A percentile compares a stretch with the other conserved stretches of the same genome.
Conservation (phyloP, 139 green algal genomes). For the Desmodesmus armatus region DNA sequence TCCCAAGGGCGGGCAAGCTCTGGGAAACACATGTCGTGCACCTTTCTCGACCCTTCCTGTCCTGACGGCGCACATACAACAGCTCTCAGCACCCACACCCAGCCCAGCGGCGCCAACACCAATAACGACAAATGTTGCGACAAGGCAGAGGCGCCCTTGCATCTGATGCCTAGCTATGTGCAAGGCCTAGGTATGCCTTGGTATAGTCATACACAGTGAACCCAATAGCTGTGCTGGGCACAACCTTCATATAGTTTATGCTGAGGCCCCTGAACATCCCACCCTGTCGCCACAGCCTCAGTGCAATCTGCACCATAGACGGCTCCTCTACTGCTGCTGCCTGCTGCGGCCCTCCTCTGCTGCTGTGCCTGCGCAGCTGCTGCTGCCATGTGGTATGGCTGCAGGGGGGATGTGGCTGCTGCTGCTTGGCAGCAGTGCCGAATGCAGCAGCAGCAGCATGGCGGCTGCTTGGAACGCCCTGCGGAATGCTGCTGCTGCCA, state of each 20-base stretch:
- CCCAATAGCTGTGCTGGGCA: constrained; percentile 92
- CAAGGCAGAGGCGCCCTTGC: too few species aligned
- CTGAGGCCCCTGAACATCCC: constrained; percentile 74
- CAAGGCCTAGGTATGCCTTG: constrained; percentile 76
- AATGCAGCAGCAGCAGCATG: neutral
- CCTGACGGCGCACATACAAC: too few species aligned
- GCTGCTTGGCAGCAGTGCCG: neutral
- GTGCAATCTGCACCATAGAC: constrained; percentile 29
- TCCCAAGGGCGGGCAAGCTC: too few species aligned
- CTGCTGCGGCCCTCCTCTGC: neutral
- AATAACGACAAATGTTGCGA: too few species aligned
- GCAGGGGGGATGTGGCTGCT: neutral
- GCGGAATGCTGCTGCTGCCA: constrained; percentile 9
- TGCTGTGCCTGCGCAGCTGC: neutral
- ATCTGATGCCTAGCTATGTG: too few species aligned
- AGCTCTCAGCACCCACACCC: too few species aligned
- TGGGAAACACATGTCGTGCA: too few species aligned
- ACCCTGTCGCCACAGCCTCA: constrained; percentile 37
- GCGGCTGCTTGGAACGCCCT: neutral
- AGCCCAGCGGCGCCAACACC: too few species aligned
- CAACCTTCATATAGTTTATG: constrained; percentile 97
- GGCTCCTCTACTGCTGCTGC: neutral
- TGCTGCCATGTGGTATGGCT: constrained; percentile 26
- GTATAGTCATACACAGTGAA: constrained; percentile 91
- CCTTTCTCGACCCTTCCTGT: too few species aligned